phyloP scores from a whole-genome alignment of 345 rosid genomes.

The Rhodomyrtus tomentosa region DNA sequence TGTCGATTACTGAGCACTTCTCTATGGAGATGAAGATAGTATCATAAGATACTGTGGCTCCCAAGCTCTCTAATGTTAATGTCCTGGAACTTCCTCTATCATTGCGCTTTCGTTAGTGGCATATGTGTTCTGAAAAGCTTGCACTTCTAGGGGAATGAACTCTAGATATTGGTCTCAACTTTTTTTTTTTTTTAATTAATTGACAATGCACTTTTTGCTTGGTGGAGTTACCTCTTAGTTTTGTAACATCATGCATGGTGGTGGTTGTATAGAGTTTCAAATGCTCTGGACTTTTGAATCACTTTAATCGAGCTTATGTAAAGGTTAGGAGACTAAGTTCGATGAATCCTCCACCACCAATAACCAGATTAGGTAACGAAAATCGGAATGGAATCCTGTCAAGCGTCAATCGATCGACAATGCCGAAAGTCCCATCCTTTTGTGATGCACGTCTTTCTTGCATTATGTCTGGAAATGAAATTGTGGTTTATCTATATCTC shows the following conservation, averaged over 20 bases:
- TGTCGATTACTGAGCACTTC: neutral
- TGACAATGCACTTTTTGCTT: neutral
- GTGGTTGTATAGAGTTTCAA: rapidly evolving
- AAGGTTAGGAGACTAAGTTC: neutral
- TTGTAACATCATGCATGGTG: neutral
- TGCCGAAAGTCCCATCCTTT: neutral
- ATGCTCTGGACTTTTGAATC: neutral
- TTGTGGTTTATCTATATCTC: neutral
- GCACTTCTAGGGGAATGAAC: rapidly evolving
- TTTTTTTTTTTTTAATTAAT: too few species aligned
- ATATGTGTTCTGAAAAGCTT: neutral
- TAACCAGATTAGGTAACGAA: neutral
- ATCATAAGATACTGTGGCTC: neutral
- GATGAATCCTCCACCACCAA: neutral
- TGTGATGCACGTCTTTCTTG: neutral
- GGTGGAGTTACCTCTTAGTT: too few species aligned
- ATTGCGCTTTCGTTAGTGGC: neutral
- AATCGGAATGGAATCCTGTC: neutral
- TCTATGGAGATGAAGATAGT: neutral
- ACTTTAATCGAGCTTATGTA: neutral
- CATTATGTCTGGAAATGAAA: neutral
- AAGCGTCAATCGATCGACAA: neutral
- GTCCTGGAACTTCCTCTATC: neutral
- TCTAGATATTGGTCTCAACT: neutral
- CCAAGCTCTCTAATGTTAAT: neutral